Percentiles rank a stretch among this genome's conserved stretches.
Conservation (phyloP, 306 rosid species). For the Ziziphus jujuba region DNA sequence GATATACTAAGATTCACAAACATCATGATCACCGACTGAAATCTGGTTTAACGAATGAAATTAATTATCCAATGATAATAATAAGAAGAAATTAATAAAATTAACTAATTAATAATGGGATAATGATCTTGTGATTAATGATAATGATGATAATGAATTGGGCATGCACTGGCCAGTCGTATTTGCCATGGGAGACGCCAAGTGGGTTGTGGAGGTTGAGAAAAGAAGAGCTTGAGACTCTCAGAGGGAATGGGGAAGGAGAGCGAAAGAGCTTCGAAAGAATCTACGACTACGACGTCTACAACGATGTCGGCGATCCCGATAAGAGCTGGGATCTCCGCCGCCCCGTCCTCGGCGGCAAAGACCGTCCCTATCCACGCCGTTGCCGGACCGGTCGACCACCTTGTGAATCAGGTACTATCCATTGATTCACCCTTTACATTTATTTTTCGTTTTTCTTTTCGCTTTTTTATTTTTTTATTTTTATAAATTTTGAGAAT, state of each 20-base stretch:
- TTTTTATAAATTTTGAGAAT: no score
- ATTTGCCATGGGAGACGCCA: constrained; percentile 48
- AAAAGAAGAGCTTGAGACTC: constrained; percentile 36
- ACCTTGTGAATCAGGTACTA: constrained; percentile 23
- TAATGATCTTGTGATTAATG: no score
- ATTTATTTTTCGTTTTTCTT: background rate
- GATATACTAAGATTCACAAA: no score
- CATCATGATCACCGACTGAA: no score
- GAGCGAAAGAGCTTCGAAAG: constrained; percentile 38
- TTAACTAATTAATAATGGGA: no score
- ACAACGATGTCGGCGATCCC: constrained; percentile 49
- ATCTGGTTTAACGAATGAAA: no score
- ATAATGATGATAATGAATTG: background rate
- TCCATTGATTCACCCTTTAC: no score
- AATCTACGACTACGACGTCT: constrained; percentile 53
- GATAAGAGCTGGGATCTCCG: constrained; percentile 23
- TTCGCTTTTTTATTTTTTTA: background rate
- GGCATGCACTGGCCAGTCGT: constrained; percentile 33
- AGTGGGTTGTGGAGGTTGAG: constrained; percentile 39
- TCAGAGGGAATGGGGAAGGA: constrained; percentile 46
- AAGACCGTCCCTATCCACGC: constrained; percentile 24
- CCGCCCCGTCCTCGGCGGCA: constrained; percentile 33
- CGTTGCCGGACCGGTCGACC: constrained; percentile 40
- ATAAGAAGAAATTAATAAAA: no score
- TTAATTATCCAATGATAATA: no score